Base-by-base conservation (phyloP, 139 green algal genomes). In the Mesotaenium endlicherianum region DNA sequence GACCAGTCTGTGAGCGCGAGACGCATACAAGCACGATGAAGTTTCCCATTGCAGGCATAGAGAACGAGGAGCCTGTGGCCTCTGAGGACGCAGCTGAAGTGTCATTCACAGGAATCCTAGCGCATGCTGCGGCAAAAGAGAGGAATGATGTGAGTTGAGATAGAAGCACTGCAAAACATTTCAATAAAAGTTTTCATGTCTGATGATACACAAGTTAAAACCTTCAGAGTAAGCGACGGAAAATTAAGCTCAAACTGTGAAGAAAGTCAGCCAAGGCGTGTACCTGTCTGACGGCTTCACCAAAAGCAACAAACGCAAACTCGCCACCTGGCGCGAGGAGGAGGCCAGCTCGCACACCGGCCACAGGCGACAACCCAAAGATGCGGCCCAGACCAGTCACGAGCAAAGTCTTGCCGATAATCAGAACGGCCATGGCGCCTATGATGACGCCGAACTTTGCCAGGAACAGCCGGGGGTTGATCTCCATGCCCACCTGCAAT, bases 281-380 rank as follows among this genome's bases (percentile, higher is more conserved):
- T 72, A 89, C 84, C 50, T 85, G 55, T 0, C 14, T 34, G 59
- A 96, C 93, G 8, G 94, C 92, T 87, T 97, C 93, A 17, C 94
- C 95, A 86, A 98, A 98, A 20, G 95, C 92, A 16, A 99, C 97
- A 87, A 99, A 99, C 2, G 96, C 96, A 92, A 99, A 99, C 91
- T 99, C 96, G 17, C 96, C 96, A n/a, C 95, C 95, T 31, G 95
- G 91, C n/a, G 93, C 92, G 1, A 98, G 91, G 77, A 97, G 90
- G 80, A 98, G 80, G 69, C 94, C 94, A 2, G 92, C 83, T 6
- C 93, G 88, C 14, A 91, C 39, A 42, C 81, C 82, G 34, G 94
- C 91, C 26, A 98, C 67, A 17, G 84, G 81, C 16, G 89, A 90
- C 41, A 99, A 77, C 2, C 95, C 95, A 88, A 99, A 98, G 26